Evolutionary conservation across 176 grass and related monocot species (phyloP).

Genomic region (Aechmea fasciata): DNA sequence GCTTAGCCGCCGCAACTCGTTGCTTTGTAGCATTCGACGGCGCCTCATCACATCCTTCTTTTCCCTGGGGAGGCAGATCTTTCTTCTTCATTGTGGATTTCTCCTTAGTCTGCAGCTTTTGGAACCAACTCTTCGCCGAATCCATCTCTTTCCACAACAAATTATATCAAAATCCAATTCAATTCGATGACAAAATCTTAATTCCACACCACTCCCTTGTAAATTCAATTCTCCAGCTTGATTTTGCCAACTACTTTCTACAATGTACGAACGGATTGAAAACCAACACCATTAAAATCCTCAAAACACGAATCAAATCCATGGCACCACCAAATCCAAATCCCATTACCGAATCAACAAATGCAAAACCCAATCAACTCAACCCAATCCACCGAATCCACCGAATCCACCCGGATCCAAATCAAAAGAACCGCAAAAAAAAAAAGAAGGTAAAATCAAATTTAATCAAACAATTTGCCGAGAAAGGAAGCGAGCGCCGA

Average conservation of each 20-base stretch:
- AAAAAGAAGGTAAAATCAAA: neutral
- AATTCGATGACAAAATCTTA: neutral
- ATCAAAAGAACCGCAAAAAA: constrained; percentile 13
- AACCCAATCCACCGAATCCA: constrained; percentile 8
- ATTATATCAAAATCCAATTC: constrained; percentile 18
- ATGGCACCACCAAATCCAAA: neutral
- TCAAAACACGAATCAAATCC: neutral
- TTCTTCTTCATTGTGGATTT: constrained; percentile 74
- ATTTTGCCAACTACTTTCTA: no score
- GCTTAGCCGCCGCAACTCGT: constrained; percentile 59
- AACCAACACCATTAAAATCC: neutral
- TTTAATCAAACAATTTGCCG: neutral
- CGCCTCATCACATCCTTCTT: constrained; percentile 45
- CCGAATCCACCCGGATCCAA: constrained; percentile 1
- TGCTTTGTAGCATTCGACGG: constrained; percentile 81
- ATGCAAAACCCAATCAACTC: neutral
- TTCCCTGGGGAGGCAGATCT: constrained; percentile 59
- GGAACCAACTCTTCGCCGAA: constrained; percentile 88
- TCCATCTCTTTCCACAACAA: constrained; percentile 37
- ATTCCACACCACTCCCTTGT: neutral
- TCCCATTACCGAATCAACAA: neutral
- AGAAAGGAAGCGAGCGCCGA: neutral
- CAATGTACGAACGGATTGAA: no score
- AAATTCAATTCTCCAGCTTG: no score
- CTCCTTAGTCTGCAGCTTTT: constrained; percentile 78